Evolutionary conservation across 805 yeast genomes (phyloP), one percentile per base, ranked within the genome.

Genomic region (Brettanomyces nanus): DNA sequence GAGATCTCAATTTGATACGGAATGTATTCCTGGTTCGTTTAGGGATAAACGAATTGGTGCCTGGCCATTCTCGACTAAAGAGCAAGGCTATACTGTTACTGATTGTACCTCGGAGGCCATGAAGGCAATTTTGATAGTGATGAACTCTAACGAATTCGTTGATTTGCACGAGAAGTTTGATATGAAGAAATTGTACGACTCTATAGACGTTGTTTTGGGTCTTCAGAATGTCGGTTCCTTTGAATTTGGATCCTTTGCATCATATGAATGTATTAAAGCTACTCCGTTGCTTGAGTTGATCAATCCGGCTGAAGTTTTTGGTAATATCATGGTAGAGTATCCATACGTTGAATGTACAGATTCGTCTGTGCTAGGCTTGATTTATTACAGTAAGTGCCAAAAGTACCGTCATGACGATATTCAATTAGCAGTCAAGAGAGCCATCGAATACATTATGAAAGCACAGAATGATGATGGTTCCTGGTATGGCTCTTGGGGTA

Each of bases 401-500:
- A 66, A 71, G 36, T 87, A 92, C 54, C 73, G 83, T 42, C 61
- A 69, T 4, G 70, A 66, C 4, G 87, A 84, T 23, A 80, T 92
- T 22, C 63, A 68, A 36, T 43, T 62, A n/a, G 79, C 96, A 0
- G 83, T 92, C 33, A 66, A 73, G 4, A 68, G 76, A 38, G 97
- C 96, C 0, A 69, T 85, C 13, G 58, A 70, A 4, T 92, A 81
- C 51, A 84, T 92, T 31, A 73, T 72, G 35, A 58, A 65, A 3
- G 73, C 74, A 2, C 98, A 92, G 59, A 65, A 68, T 31, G 51
- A 53, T 0, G 95, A 92, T 58, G 99, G 99, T 0, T 79, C 95
- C 11, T 92, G 97, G 97, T 94, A 89, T 57, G 99, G 99, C 1
- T 78, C 86, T 29, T 92, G 99, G 99, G 99, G 98, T 27, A 80